Evolutionary conservation across 1,139 yeast species (phyloP).

Genomic region (Nakaseomyces delphensis): DNA sequence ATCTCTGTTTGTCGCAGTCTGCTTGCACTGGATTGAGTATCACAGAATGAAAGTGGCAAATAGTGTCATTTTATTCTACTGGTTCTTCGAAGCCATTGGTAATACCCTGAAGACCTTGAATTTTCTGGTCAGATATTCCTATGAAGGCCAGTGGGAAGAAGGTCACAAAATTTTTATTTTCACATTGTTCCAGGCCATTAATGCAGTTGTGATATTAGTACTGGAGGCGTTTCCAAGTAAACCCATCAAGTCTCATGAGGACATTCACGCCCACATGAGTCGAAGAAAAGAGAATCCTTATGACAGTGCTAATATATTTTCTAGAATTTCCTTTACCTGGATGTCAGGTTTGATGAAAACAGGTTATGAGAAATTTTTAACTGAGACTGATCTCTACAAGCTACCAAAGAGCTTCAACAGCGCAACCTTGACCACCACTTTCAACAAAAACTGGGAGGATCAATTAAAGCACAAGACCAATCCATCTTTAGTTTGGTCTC

Average conservation of each 20-base stretch:
- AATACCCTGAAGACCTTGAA: conserved; percentile 41
- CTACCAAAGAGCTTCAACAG: conserved; percentile 62
- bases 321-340: conserved; percentile 80
- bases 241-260: conserved; percentile 34
- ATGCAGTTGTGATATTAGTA: conserved; percentile 43
- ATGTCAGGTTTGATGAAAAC: conserved; percentile 82
- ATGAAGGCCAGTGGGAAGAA: conserved; percentile 26
- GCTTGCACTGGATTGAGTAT: conserved; percentile 65
- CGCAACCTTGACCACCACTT: conserved; percentile 39
- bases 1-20: conserved; percentile 41
- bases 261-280: conserved; percentile 34
- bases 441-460: conserved; percentile 54
- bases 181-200: conserved; percentile 41
- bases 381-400: conserved; percentile 72
- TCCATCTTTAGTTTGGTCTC: conserved; percentile 62
- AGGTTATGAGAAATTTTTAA: conserved; percentile 67
- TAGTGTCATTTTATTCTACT: conserved; percentile 63
- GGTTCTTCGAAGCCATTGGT: conserved; percentile 51
- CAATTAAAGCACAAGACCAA: conserved; percentile 36
- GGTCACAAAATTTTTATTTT: conserved; percentile 36
- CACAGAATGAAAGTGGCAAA: conserved; percentile 56
- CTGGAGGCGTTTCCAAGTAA: conserved; percentile 48
- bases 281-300: conserved; percentile 46
- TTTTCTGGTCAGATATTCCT: conserved; percentile 40
- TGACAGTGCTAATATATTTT: conserved; percentile 75